Base-by-base conservation (phyloP, 495 filamentous ascomycete genomes). In the Aspergillus bridgeri region DNA sequence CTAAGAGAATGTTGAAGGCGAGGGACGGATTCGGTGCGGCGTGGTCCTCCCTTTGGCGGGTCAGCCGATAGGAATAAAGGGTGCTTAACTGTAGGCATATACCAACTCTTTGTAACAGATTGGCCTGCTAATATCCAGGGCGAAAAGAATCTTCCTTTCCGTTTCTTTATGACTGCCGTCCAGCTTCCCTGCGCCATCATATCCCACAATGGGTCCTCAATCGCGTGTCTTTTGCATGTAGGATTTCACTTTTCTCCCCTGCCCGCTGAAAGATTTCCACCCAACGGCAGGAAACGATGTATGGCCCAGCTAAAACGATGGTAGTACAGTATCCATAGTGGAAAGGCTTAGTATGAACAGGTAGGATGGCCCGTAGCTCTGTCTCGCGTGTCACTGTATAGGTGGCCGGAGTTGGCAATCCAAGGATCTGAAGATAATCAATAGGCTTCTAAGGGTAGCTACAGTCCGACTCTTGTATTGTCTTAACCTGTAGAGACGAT, bases 221-320 rank as follows among this genome's bases (percentile, higher is more conserved):
- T 42, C 46, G 38, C 22, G 42, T 46, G 22, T 21, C 29, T 17
- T 59, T 19, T 9, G 25, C 20, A 38, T 61, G 59, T 21, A 58
- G 24, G 20, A 60, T 49, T 24, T 43, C 20, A 25, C 60, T 52
- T 2, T 56, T 48, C 56, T 61, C 53, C 8, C 61, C 61, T 18
- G 58, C 54, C 27, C 20, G 42, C 22, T 58, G 57, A 43, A 61
- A 54, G 27, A 64, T 61, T 42, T 66, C 64, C 22, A 64, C 61
- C 61, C 64, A 66, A 47, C 60, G 61, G 44, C 53, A 56, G 50
- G 57, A 66, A 48, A 64, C 54, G 42, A 66, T 61, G 42, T 64
- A 66, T 13, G 64, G 56, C 61, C 64, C 64, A 22, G 61, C 58
- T 17, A 64, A 38, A 42, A 61, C 53, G 19, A 66, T 60, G 42